Evolutionary conservation across 148 eudicot genomes (phyloP).

Genomic region (Rhododendron henanense): DNA sequence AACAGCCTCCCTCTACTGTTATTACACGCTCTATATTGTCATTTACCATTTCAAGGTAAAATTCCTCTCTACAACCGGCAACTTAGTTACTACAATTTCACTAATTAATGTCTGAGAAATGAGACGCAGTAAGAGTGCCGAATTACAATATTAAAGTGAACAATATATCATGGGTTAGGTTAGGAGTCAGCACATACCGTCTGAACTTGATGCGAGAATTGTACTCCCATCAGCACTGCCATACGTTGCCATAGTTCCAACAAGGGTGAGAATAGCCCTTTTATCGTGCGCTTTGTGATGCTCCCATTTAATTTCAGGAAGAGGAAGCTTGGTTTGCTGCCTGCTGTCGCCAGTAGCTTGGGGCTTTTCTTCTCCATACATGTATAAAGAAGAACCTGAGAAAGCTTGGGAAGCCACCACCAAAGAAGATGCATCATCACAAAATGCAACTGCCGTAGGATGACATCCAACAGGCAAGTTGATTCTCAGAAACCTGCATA

Average conservation of each 20-base stretch:
- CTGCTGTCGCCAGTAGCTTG: constrained; percentile 50
- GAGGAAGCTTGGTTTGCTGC: constrained; percentile 69
- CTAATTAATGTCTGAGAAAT: background rate
- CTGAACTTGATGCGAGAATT: constrained; percentile 82
- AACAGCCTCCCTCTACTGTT: background rate
- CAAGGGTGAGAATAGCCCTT: constrained; percentile 51
- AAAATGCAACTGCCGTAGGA: constrained; percentile 71
- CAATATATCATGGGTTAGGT: background rate
- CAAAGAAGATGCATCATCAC: constrained; percentile 72
- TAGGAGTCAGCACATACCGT: constrained; percentile 43
- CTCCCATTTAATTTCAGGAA: constrained; percentile 86
- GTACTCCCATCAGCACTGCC: constrained; percentile 98
- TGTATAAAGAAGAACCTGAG: constrained; percentile 66
- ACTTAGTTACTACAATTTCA: background rate
- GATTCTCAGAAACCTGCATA: constrained; percentile 76
- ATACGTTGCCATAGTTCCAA: constrained; percentile 64
- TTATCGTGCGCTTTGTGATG: constrained; percentile 87
- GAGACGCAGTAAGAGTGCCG: background rate
- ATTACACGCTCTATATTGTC: background rate
- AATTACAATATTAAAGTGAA: background rate
- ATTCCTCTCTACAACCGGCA: background rate
- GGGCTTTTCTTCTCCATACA: constrained; percentile 85
- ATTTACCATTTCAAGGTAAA: background rate
- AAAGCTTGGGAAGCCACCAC: constrained; percentile 76
- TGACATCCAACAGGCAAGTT: constrained; percentile 90